phyloP scores from a whole-genome alignment of 2,329 filamentous ascomycete species.

The Colletotrichum lini region DNA sequence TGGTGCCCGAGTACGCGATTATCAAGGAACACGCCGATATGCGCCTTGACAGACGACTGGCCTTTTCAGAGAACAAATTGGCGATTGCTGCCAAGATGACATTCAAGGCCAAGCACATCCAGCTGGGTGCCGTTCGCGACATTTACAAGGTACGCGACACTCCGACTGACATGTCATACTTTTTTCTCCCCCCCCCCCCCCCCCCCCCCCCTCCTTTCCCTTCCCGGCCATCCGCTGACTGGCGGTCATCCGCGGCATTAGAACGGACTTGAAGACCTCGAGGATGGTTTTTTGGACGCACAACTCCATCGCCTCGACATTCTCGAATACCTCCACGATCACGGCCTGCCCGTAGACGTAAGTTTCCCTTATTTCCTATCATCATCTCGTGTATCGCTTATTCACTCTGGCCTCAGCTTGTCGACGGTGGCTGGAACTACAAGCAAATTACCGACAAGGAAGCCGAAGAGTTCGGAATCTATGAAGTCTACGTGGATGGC shows the following conservation, averaged over 20 bases:
- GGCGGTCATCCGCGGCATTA: conserved; percentile 44
- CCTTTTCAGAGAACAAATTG: conserved; percentile 51
- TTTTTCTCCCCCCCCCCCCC: conserved; percentile 18
- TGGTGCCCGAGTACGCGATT: conserved; percentile 66
- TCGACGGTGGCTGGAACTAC: conserved; percentile 62
- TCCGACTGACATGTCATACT: conserved; percentile 40
- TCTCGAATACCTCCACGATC: conserved; percentile 60
- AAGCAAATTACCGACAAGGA: conserved; percentile 61
- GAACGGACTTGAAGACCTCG: conserved; percentile 56
- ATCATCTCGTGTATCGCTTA: conserved; percentile 36
- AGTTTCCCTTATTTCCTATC: conserved; percentile 48
- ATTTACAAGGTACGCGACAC: conserved; percentile 56
- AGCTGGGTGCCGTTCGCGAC: conserved; percentile 51
- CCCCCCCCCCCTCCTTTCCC: no score
- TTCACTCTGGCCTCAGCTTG: conserved; percentile 51
- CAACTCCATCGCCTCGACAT: conserved; percentile 63
- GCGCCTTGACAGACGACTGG: conserved; percentile 50
- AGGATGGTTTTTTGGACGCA: conserved; percentile 60
- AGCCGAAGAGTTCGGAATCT: conserved; percentile 60
- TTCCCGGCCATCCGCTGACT: conserved; percentile 30
- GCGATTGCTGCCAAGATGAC: conserved; percentile 48
- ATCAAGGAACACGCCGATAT: conserved; percentile 65
- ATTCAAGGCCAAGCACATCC: conserved; percentile 56
- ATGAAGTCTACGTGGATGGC: conserved; percentile 58
- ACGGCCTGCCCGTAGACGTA: conserved; percentile 64